Evolutionary conservation across 345 rosid species (phyloP).

Genomic region (Euphorbia pulcherrima): DNA sequence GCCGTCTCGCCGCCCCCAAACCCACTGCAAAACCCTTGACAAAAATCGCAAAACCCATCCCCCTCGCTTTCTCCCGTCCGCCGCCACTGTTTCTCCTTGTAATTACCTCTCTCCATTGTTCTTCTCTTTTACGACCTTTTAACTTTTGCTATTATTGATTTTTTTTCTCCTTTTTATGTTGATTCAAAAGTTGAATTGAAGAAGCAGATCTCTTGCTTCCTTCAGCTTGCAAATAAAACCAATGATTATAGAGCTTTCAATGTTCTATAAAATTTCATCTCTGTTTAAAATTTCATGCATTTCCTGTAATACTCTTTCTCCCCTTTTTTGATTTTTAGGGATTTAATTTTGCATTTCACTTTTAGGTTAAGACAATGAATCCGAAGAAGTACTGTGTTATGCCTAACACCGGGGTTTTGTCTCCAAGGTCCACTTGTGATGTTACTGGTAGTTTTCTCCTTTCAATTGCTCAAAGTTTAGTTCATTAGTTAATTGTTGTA

Average conservation of each 20-base stretch:
- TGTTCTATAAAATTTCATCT: slow-evolving; percentile 36
- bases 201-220: slow-evolving; percentile 80
- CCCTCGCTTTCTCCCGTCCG: no score
- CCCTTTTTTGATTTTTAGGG: background rate
- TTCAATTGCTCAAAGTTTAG: background rate
- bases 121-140: slow-evolving; percentile 16
- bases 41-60: no score
- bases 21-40: no score
- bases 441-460: slow-evolving; percentile 46
- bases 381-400: slow-evolving; percentile 86
- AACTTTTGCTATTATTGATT: slow-evolving; percentile 3
- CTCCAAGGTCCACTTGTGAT: slow-evolving; percentile 69
- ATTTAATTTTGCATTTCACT: slow-evolving; percentile 2
- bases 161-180: slow-evolving; percentile 4
- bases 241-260: slow-evolving; percentile 75
- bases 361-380: slow-evolving; percentile 81
- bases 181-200: slow-evolving; percentile 51
- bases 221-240: slow-evolving; percentile 56
- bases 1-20: no score
- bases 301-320: background rate
- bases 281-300: background rate
- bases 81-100: no score
- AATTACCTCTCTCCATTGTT: slow-evolving; percentile 13
- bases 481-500: background rate
- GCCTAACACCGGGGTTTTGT: slow-evolving; percentile 78